Conservation (phyloP, 805 yeast species). For the Ogataea kodamae region DNA sequence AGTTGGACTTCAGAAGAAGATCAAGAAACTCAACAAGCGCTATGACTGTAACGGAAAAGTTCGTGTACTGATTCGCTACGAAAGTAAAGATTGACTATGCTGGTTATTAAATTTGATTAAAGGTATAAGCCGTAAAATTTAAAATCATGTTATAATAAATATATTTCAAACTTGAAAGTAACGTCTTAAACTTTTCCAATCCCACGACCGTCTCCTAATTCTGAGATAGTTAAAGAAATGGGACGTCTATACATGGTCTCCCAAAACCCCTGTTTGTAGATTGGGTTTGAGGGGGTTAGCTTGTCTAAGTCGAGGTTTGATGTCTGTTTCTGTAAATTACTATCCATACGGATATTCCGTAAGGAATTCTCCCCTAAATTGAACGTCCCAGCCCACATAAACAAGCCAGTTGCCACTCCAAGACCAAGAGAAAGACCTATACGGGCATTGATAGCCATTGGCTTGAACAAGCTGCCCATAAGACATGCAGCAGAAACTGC, state of each 20-base stretch:
- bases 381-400: constrained; percentile 55
- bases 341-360: constrained; percentile 38
- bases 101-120: constrained; percentile 7
- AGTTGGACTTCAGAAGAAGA: constrained; percentile 54
- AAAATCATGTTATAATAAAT: no score
- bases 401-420: constrained; percentile 43
- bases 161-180: no score
- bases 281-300: constrained; percentile 29
- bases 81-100: constrained; percentile 6
- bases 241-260: constrained; percentile 80
- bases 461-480: constrained; percentile 24
- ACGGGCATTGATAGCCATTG: constrained; percentile 34
- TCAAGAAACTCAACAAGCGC: constrained; percentile 50
- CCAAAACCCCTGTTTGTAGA: constrained; percentile 63
- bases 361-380: constrained; percentile 41
- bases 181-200: constrained; percentile 34
- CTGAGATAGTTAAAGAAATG: constrained; percentile 70
- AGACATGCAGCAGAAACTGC: constrained; percentile 22
- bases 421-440: constrained; percentile 45
- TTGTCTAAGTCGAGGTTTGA: constrained; percentile 35
- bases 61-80: constrained; percentile 46
- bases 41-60: constrained; percentile 46
- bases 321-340: constrained; percentile 39
- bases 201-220: constrained; percentile 68
- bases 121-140: no score